Evolutionary conservation across 345 rosid species (phyloP).

Genomic region (Moricandia moricandioides): DNA sequence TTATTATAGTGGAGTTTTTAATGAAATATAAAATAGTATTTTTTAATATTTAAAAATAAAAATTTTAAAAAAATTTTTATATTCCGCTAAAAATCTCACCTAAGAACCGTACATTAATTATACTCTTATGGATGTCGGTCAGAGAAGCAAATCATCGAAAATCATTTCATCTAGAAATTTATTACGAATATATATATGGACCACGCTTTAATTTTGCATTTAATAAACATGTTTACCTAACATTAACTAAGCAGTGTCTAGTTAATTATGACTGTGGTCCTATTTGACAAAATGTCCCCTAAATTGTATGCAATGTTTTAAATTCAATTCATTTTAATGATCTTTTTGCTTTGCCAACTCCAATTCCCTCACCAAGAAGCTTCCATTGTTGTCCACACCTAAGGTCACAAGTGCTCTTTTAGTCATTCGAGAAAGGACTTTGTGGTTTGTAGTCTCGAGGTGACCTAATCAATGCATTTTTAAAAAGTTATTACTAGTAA

Average conservation of each 20-base stretch:
- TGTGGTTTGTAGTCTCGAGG: conserved; percentile 34
- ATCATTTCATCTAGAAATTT: conserved; percentile 9
- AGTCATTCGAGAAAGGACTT: conserved; percentile 25
- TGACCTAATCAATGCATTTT: conserved; percentile 17
- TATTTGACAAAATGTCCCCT: conserved; percentile 69
- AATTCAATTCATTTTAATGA: conserved; percentile 1
- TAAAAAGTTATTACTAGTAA: not conserved
- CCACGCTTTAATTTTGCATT: conserved; percentile 32
- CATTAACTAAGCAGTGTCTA: conserved; percentile 32
- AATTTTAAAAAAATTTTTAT: too few species aligned
- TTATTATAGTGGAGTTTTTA: too few species aligned
- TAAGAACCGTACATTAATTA: too few species aligned
- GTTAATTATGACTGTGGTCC: conserved; percentile 34
- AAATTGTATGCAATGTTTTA: conserved; percentile 47
- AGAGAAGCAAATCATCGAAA: conserved; percentile 31
- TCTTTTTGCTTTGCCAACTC: conserved; percentile 28
- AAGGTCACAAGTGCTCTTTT: conserved; percentile 26
- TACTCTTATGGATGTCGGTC: conserved; percentile 38
- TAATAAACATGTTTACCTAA: conserved; percentile 59
- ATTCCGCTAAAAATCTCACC: too few species aligned
- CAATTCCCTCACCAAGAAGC: conserved; percentile 35
- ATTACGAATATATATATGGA: conserved; percentile 15
- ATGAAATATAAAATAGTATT: too few species aligned
- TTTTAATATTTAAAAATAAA: too few species aligned
- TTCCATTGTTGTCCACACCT: conserved; percentile 34